These are phyloP conservation scores for Suillus tomentosus DNA, from an alignment of 768 basidiomycete genomes.

Conservation along the genomic window DNA sequence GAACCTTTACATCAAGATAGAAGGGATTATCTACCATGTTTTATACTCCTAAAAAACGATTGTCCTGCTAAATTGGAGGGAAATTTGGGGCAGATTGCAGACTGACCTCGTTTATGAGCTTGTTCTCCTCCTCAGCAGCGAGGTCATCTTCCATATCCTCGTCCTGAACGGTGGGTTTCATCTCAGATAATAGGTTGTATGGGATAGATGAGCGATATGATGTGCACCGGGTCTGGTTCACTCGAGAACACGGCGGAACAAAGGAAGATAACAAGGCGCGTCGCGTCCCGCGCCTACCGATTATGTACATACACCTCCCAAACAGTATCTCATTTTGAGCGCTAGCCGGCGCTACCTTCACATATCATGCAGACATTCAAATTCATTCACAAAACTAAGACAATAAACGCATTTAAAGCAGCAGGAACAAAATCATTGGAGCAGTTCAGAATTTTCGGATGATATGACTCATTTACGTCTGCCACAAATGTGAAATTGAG, in stretches of 20 bases:
- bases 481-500: neutral
- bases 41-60: conserved; percentile 69
- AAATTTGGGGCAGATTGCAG: conserved; percentile 11
- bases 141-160: conserved; percentile 82
- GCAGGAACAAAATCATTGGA: neutral
- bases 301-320: conserved; percentile 5
- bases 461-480: neutral
- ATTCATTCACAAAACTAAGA: neutral
- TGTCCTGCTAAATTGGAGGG: conserved; percentile 13
- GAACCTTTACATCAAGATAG: neutral
- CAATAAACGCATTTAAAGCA: neutral
- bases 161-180: conserved; percentile 48
- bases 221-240: neutral
- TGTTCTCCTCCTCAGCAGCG: conserved; percentile 85
- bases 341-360: neutral
- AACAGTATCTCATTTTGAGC: neutral
- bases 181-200: conserved; percentile 18
- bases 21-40: conserved; percentile 56
- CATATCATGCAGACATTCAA: neutral
- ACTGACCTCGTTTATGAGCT: conserved; percentile 81
- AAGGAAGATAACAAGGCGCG: conserved; percentile 23
- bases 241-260: neutral
- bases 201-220: neutral
- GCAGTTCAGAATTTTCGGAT: neutral
- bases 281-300: conserved; percentile 20